Evolutionary conservation across 352 stramenopile genomes (phyloP).

Genomic region (Phytophthora cryptogea): DNA sequence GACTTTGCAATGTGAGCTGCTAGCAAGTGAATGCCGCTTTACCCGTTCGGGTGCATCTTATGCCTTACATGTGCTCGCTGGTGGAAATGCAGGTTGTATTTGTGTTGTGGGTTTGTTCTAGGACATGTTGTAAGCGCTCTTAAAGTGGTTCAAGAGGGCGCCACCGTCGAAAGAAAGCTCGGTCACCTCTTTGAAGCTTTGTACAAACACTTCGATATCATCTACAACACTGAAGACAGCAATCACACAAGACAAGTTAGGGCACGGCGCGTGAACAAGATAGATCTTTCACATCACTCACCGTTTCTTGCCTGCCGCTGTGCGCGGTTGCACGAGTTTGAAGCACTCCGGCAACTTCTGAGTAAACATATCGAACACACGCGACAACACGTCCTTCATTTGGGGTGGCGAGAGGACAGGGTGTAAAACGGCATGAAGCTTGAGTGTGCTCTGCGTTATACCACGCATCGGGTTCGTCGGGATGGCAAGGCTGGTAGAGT

Average conservation of each 20-base stretch:
- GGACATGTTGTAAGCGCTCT: slow-evolving; percentile 49
- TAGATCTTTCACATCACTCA: slow-evolving; percentile 27
- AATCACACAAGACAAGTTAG: slow-evolving; percentile 3
- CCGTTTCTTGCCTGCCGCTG: slow-evolving; percentile 69
- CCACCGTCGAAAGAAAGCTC: slow-evolving; percentile 71
- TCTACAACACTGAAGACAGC: slow-evolving; percentile 55
- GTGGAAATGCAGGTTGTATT: slow-evolving; percentile 29
- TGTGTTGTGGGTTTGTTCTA: slow-evolving; percentile 27
- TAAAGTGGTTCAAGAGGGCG: slow-evolving; percentile 66
- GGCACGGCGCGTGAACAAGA: not conserved
- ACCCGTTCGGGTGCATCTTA: not conserved
- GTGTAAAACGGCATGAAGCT: slow-evolving; percentile 95
- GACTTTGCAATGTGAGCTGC: slow-evolving; percentile 20
- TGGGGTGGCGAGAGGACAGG: slow-evolving; percentile 92
- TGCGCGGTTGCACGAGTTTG: slow-evolving; percentile 81
- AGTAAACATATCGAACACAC: slow-evolving; percentile 88
- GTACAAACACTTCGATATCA: slow-evolving; percentile 74
- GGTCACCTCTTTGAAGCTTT: slow-evolving; percentile 73
- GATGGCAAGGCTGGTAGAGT: slow-evolving; percentile 57
- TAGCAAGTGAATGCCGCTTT: slow-evolving; percentile 1
- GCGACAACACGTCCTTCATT: slow-evolving; percentile 95
- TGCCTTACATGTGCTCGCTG: not conserved
- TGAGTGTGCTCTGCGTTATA: slow-evolving; percentile 93
- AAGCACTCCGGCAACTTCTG: slow-evolving; percentile 91
- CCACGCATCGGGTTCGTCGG: slow-evolving; percentile 90